Evolutionary conservation across 1,284 basidiomycete species (phyloP).

Genomic region (Cystobasidium slooffiae): DNA sequence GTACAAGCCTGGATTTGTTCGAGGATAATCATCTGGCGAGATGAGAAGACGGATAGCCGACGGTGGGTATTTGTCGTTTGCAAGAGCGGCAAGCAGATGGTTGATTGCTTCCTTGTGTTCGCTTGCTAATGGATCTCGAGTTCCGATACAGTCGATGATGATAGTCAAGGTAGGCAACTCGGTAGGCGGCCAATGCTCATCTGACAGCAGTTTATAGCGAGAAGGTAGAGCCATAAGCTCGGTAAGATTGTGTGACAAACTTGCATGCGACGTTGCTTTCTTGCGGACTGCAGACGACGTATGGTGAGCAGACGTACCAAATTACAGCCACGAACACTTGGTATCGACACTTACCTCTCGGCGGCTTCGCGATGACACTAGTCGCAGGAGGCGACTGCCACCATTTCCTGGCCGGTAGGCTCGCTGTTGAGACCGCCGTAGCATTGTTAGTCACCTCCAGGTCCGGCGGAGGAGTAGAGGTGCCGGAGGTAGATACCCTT

Average conservation of each 20-base stretch:
- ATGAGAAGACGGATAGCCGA: neutral
- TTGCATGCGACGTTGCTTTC: constrained; percentile 18
- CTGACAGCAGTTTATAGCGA: neutral
- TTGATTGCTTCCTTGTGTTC: neutral
- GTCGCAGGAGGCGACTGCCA: constrained; percentile 2
- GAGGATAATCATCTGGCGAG: neutral
- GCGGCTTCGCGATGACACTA: neutral
- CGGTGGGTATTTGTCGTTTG: neutral
- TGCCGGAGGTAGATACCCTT: neutral
- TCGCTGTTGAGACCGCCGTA: neutral
- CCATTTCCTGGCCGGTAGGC: constrained; percentile 18
- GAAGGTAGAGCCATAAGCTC: constrained; percentile 29
- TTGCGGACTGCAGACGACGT: neutral
- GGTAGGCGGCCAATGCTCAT: neutral
- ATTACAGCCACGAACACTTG: neutral
- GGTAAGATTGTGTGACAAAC: constrained; percentile 1
- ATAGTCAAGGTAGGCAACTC: constrained; percentile 11
- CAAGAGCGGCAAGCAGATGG: neutral
- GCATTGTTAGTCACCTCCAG: neutral
- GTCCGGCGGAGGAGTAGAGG: neutral
- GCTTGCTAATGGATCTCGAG: neutral
- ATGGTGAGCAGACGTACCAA: neutral
- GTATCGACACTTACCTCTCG: neutral
- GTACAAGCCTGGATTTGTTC: neutral
- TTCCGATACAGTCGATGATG: constrained; percentile 6